Percentiles rank a stretch among this genome's conserved stretches.
phyloP scores from a whole-genome alignment of 768 basidiomycete genomes.

The Psilocybe sp. region DNA sequence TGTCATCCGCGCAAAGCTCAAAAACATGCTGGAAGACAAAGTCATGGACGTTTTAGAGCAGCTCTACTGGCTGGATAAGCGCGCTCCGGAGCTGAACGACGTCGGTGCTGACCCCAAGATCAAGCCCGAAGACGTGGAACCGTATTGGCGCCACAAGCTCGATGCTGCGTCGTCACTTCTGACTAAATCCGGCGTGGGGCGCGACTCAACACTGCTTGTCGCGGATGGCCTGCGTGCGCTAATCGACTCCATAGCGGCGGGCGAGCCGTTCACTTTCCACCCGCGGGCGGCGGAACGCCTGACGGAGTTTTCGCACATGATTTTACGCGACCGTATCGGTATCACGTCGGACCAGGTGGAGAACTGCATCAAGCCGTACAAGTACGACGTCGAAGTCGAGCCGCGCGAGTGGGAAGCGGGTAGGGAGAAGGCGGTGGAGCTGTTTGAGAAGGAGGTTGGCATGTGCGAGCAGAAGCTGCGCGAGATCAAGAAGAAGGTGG shows the following conservation, averaged over 20 bases:
- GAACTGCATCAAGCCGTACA: slow-evolving; percentile 99
- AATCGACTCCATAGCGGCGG: slow-evolving; percentile 84
- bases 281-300: slow-evolving; percentile 87
- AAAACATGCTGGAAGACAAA: slow-evolving; percentile 91
- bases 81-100: slow-evolving; percentile 67
- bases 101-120: slow-evolving; percentile 71
- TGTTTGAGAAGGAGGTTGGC: slow-evolving; percentile 80
- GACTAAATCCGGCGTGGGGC: slow-evolving; percentile 94
- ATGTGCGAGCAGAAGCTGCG: slow-evolving; percentile 86
- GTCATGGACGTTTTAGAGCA: slow-evolving; percentile 97
- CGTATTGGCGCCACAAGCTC: slow-evolving; percentile 95
- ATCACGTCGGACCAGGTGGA: slow-evolving; percentile 98
- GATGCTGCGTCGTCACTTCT: slow-evolving; percentile 90
- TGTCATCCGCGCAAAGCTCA: slow-evolving; percentile 83
- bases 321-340: slow-evolving; percentile 89
- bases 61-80: slow-evolving; percentile 94
- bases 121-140: slow-evolving; percentile 73
- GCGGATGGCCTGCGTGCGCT: slow-evolving; percentile 89
- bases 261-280: slow-evolving; percentile 91
- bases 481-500: slow-evolving; percentile 86
- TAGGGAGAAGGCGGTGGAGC: slow-evolving; percentile 64
- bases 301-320: slow-evolving; percentile 88
- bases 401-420: slow-evolving; percentile 90
- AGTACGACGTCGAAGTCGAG: slow-evolving; percentile 97
- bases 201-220: slow-evolving; percentile 91